phyloP scores from a whole-genome alignment of 768 basidiomycete genomes.

The Rubroboletus satanas region DNA sequence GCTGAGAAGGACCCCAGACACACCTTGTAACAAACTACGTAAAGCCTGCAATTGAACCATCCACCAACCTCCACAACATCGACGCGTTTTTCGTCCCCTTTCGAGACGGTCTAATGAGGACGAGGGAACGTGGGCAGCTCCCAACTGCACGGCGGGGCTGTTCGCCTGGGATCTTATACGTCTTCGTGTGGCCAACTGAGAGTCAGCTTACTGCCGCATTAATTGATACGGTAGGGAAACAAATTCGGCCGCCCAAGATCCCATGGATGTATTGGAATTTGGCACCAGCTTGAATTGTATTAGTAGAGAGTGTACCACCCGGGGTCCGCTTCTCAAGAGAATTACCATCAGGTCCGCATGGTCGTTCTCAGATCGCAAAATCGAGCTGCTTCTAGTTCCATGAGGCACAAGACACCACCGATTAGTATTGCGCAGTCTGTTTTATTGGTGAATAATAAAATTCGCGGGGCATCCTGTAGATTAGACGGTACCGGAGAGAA shows the following conservation, averaged over 20 bases:
- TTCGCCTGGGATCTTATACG: constrained; percentile 5
- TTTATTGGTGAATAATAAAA: neutral
- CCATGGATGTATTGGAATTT: neutral
- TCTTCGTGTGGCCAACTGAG: constrained; percentile 4
- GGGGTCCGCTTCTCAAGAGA: constrained; percentile 20
- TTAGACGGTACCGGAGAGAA: constrained; percentile 7
- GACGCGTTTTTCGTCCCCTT: neutral
- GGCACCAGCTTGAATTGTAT: neutral
- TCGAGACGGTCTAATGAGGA: neutral
- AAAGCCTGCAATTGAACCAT: constrained; percentile 1
- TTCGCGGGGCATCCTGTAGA: constrained; percentile 7
- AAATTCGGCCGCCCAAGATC: constrained; percentile 3
- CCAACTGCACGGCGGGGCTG: neutral
- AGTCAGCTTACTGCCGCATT: constrained; percentile 3
- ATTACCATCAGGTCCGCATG: neutral
- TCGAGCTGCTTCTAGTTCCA: neutral
- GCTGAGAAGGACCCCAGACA: constrained; percentile 28
- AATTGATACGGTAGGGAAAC: neutral
- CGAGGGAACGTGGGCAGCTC: constrained; percentile 6
- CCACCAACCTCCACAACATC: neutral
- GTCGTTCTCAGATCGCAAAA: neutral
- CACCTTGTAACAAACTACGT: constrained; percentile 17
- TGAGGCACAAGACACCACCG: neutral
- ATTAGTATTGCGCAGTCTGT: neutral
- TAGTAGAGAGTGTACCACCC: constrained; percentile 1